Conservation (phyloP, 2,329 filamentous ascomycete genomes). For the Phialophora expanda region DNA sequence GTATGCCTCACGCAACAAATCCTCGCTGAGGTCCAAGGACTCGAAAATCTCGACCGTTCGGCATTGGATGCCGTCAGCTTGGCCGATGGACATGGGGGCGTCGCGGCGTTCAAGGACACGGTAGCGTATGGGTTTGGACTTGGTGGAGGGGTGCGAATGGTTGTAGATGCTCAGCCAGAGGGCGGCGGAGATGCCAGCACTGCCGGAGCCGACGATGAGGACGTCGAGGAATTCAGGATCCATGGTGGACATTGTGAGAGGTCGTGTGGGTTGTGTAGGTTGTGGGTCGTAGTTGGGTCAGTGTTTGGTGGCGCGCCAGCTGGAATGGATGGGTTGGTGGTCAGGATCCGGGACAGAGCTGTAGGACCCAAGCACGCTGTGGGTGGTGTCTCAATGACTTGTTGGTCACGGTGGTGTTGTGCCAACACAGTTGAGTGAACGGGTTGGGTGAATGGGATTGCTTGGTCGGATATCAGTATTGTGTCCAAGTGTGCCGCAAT, state of each 20-base stretch:
- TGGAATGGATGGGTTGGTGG: neutral
- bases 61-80: slow-evolving; percentile 68
- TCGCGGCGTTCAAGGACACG: slow-evolving; percentile 61
- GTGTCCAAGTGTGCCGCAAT: neutral
- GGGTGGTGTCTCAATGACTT: neutral
- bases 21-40: slow-evolving; percentile 61
- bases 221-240: slow-evolving; percentile 52
- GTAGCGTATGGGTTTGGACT: slow-evolving; percentile 7
- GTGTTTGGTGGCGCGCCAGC: neutral
- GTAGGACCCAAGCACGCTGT: neutral
- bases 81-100: slow-evolving; percentile 62
- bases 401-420: neutral
- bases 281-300: neutral
- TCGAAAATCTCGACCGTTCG: slow-evolving; percentile 68
- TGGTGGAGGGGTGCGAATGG: slow-evolving; percentile 25
- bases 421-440: neutral
- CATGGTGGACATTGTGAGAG: neutral
- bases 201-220: slow-evolving; percentile 66
- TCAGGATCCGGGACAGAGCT: neutral
- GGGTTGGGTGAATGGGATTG: neutral
- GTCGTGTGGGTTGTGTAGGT: neutral
- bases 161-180: slow-evolving; percentile 65
- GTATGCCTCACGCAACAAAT: slow-evolving; percentile 62
- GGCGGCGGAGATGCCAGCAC: slow-evolving; percentile 66
- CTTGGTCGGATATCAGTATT: neutral